These are phyloP conservation scores for Ocimum tenuiflorum DNA, from an alignment of 257 asterid species.

Conservation along the genomic window DNA sequence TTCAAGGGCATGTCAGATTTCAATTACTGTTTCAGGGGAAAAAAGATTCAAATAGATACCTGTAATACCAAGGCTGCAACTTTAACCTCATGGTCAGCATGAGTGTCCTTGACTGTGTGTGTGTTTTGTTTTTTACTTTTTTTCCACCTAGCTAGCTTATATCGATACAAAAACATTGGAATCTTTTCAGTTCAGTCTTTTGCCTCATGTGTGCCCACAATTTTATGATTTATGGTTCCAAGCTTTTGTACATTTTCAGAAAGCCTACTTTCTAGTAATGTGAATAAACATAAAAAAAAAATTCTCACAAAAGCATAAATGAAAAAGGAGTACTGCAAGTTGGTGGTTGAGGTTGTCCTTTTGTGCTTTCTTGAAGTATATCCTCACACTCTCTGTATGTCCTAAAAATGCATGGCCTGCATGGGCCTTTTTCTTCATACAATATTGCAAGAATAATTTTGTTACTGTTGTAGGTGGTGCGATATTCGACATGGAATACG, in stretches of 20 bases:
- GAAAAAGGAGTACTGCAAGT: neutral
- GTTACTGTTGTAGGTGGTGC: conserved; percentile 51
- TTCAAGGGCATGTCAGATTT: conserved; percentile 19
- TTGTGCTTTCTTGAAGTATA: conserved; percentile 17
- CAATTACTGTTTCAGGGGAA: conserved; percentile 12
- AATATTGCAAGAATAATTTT: neutral
- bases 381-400: neutral
- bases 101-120: conserved; percentile 14
- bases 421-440: neutral
- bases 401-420: neutral
- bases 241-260: conserved; percentile 18
- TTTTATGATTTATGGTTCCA: conserved; percentile 18
- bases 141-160: neutral
- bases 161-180: conserved; percentile 13
- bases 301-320: neutral
- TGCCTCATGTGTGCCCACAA: conserved; percentile 8
- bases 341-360: conserved; percentile 18
- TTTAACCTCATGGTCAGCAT: conserved; percentile 22
- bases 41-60: conserved; percentile 20
- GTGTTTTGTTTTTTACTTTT: neutral
- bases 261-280: conserved; percentile 5
- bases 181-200: conserved; percentile 8
- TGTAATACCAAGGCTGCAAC: conserved; percentile 12
- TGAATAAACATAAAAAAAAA: neutral
- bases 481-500: conserved; percentile 84